Evolutionary conservation across 495 filamentous ascomycete species (phyloP), one percentile per base, ranked within the genome.

Genomic region (Talaromyces trachyspermus): DNA sequence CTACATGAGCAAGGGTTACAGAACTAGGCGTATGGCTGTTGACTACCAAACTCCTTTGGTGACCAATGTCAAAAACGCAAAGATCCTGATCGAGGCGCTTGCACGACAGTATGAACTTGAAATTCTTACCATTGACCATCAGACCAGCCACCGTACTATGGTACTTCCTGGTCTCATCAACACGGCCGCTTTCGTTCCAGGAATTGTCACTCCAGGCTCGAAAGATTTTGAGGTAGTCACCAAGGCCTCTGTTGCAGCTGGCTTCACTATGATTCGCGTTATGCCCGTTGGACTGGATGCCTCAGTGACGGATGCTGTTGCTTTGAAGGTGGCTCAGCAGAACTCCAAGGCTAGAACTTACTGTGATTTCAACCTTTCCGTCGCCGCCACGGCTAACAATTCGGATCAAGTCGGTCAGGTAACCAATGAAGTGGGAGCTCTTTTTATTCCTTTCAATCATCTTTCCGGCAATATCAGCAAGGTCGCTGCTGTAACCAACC

Each of bases 1-100:
- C 70, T 97, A 98, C 70, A 91, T 98, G 84, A 95, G 89, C 63
- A 90, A 87, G 66, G 92, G 92, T 44, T 98, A 98, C 64, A 81
- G 82, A 52, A 96, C 92, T 25, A 79, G 92, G 60, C 83, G 92
- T 55, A 95, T 98, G 92, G 92, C 92, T 22, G 92, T 98, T 17
- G 92, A 98, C 65, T 98, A 96, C 67, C 91, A 96, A 65, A 95
- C 91, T 32, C 92, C 92, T 30, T 68, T 98, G 54, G 89, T 98
- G 23, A 98, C 92, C 39, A 98, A 98, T 58, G 92, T 98, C 57
- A 98, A 98, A 77, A 98, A 96, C 56, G 92, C 92, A 32, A 98
- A 98, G 74, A 85, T 98, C 46, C 64, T 98, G 36, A 85, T 98
- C 53, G 92, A 98, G 64, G 92, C 92, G 12, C 84, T 98, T 52